phyloP scores from a whole-genome alignment of 306 rosid species.

The Potentilla sterilis region DNA sequence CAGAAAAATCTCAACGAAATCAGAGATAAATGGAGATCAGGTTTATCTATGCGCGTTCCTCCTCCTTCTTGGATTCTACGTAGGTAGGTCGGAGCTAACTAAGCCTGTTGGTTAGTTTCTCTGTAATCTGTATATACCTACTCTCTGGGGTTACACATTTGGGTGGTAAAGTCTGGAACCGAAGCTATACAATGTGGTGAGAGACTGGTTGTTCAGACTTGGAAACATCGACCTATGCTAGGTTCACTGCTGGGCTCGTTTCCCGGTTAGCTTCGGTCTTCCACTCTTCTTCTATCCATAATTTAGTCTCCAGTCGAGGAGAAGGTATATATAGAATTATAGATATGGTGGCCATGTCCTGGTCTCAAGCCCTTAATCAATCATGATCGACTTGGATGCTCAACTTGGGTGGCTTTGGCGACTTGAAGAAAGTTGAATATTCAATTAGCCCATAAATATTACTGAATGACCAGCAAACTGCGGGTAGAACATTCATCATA shows the following conservation, averaged over 20 bases:
- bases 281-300: not conserved
- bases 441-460: not conserved
- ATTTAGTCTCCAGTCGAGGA: not conserved
- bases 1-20: not conserved
- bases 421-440: not conserved
- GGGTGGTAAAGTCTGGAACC: not conserved
- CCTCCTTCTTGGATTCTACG: not conserved
- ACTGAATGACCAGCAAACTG: not conserved
- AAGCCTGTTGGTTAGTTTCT: not conserved
- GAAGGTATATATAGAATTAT: not conserved
- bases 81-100: not conserved
- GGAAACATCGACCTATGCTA: not conserved
- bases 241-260: not conserved
- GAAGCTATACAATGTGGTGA: not conserved
- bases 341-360: not conserved
- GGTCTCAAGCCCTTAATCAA: not conserved
- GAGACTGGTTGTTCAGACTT: not conserved
- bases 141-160: not conserved
- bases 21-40: not conserved
- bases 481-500: not conserved
- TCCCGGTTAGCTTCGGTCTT: not conserved
- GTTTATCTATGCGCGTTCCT: not conserved
- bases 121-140: not conserved
- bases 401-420: not conserved
- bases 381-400: not conserved